Percentiles rank a stretch among this genome's conserved stretches.
These are phyloP conservation scores for Podaxis sp. DNA, from an alignment of 768 basidiomycete species.

Conservation along the genomic window DNA sequence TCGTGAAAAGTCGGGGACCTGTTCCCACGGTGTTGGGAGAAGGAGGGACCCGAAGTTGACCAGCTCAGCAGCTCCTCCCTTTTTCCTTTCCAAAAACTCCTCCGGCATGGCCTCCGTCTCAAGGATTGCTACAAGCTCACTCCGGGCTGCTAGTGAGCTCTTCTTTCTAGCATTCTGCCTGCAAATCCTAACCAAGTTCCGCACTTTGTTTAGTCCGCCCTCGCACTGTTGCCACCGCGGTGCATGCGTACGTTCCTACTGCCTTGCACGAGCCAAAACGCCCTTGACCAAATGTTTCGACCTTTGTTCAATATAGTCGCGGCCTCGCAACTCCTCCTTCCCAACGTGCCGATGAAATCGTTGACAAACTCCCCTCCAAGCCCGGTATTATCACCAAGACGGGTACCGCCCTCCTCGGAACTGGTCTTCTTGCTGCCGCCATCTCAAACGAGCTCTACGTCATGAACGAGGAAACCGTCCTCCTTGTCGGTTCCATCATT, in stretches of 20 bases:
- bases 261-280: constrained; percentile 10
- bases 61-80: constrained; percentile 27
- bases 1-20: constrained; percentile 40
- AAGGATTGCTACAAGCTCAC: constrained; percentile 65
- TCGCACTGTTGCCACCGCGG: constrained; percentile 46
- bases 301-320: constrained; percentile 43
- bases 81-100: constrained; percentile 25
- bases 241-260: constrained; percentile 45
- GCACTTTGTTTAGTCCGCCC: constrained; percentile 45
- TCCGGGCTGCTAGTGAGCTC: constrained; percentile 57
- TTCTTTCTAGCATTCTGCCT: neutral
- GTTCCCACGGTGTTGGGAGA: constrained; percentile 32
- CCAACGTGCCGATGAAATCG: constrained; percentile 86
- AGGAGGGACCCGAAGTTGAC: constrained; percentile 23
- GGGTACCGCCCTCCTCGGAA: constrained; percentile 87
- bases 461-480: constrained; percentile 93
- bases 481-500: constrained; percentile 81
- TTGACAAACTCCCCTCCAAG: constrained; percentile 83
- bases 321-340: constrained; percentile 70
- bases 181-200: neutral
- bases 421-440: constrained; percentile 84
- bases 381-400: constrained; percentile 93
- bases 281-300: constrained; percentile 11
- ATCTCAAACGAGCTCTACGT: constrained; percentile 98
- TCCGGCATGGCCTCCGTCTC: constrained; percentile 53